Evolutionary conservation across 305 asterid genomes (phyloP), one percentile per base, ranked within the genome.

Genomic region (Coffea humblotiana): DNA sequence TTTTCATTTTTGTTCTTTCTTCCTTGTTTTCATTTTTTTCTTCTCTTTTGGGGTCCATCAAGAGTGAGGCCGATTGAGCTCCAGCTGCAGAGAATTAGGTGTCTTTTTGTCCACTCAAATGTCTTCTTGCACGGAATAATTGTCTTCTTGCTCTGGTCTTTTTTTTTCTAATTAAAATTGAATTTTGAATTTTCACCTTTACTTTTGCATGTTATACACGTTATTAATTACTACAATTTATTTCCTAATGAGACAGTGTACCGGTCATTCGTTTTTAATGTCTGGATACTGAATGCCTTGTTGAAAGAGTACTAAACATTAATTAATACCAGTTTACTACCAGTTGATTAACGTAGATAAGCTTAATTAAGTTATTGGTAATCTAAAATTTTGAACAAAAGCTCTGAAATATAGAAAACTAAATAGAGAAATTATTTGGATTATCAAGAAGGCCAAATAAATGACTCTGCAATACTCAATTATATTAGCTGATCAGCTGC

Each of bases 21-120:
- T 60, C 43, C 15, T 35, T 35, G 23, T 37, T 75, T 65, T 60
- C 71, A 40, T 60, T 45, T 16, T 61, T n/a, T 64, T 75, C 25
- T 19, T 40, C 27, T 60, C 12, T 63, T 40, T 60, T 75, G 16
- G 54, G 48, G 25, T 60, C 70, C 11, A 58, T 49, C 6, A 51
- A 60, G 54, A 76, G 40, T 18, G 51, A 76, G 47, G 71, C 8
- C 29, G 61, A 76, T 76, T 25, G n/a, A 49, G 18, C 29, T 3
- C 48, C 23, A 51, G 15, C 18, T 0, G 19, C 14, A 45, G 49
- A 40, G 35, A 21, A 75, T 58, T 37, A 0, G 35, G 78, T 58
- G 70, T 75, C 58, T 61, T 75, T 75, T 0, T 45, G 25, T 61
- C 71, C 71, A 75, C 71, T 75, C 78, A 75, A 75, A 43, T 75